phyloP scores from a whole-genome alignment of 192 early-diverging fungal genomes.

The Backusella sp. region DNA sequence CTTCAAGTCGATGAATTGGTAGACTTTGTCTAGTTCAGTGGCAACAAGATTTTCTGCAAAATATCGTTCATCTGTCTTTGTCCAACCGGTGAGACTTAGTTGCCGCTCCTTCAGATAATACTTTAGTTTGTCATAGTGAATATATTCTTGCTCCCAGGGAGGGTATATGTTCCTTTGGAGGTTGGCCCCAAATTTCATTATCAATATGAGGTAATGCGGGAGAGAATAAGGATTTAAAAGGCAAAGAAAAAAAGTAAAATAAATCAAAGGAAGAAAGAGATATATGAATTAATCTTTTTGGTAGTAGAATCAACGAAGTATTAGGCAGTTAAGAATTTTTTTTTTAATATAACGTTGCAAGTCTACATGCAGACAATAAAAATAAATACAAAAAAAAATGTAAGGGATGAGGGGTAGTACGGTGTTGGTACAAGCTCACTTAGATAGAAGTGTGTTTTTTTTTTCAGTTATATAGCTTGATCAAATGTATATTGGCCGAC shows the following conservation, averaged over 20 bases:
- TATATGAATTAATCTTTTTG: not conserved
- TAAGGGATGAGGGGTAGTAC: not conserved
- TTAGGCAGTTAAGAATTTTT: not conserved
- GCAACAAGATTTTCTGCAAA: constrained; percentile 10
- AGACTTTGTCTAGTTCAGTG: constrained; percentile 9
- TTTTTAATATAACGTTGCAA: not conserved
- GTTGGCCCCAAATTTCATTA: constrained; percentile 17
- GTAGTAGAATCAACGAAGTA: not conserved
- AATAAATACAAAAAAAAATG: not conserved
- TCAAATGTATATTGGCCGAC: not conserved
- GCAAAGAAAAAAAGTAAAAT: not conserved
- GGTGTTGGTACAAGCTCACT: not conserved
- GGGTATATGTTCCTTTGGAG: constrained; percentile 12
- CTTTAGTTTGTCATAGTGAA: constrained; percentile 18
- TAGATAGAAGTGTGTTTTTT: not conserved
- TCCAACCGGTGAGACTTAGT: constrained; percentile 6
- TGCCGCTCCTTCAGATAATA: constrained; percentile 19
- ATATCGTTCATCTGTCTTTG: constrained; percentile 5
- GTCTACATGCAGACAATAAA: not conserved
- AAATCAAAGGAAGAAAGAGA: not conserved
- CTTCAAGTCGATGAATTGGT: not conserved
- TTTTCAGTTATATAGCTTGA: not conserved
- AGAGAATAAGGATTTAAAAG: not conserved
- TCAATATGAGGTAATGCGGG: not conserved
- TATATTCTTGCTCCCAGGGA: constrained; percentile 20